phyloP scores from a whole-genome alignment of 2,329 filamentous ascomycete species.

The Colletotrichum tanaceti region DNA sequence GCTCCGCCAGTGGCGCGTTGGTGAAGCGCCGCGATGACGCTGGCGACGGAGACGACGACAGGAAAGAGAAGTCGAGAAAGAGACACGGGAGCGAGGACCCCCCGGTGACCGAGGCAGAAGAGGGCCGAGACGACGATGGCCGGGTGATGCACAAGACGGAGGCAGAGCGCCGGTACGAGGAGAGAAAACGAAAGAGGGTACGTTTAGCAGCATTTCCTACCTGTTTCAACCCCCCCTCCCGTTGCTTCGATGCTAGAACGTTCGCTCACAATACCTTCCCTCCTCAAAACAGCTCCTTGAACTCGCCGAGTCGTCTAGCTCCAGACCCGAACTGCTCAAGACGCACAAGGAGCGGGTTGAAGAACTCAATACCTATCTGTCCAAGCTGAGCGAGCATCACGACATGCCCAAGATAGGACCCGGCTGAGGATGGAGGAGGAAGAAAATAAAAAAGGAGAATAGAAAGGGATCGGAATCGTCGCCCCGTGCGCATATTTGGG shows the following conservation, averaged over 20 bases:
- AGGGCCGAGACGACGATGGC: slow-evolving; percentile 48
- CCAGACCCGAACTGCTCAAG: slow-evolving; percentile 83
- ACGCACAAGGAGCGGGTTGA: slow-evolving; percentile 97
- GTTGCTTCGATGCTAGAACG: not conserved
- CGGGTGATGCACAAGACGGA: slow-evolving; percentile 77
- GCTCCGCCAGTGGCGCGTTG: slow-evolving; percentile 48
- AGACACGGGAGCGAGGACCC: slow-evolving; percentile 46
- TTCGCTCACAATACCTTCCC: not conserved
- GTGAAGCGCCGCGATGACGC: slow-evolving; percentile 55
- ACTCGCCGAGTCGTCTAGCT: slow-evolving; percentile 70
- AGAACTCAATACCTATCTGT: slow-evolving; percentile 93
- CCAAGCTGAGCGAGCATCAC: slow-evolving; percentile 93
- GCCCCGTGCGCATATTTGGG: not conserved
- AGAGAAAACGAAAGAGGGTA: slow-evolving; percentile 83
- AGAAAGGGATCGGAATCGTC: not conserved
- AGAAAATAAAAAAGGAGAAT: no score
- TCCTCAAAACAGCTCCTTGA: slow-evolving; percentile 74
- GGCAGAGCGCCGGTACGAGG: slow-evolving; percentile 83
- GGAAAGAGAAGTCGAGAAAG: slow-evolving; percentile 43
- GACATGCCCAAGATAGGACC: slow-evolving; percentile 85
- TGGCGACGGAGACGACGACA: slow-evolving; percentile 45
- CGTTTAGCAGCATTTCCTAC: slow-evolving; percentile 47
- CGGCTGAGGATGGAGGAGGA: slow-evolving; percentile 52
- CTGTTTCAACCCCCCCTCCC: not conserved
- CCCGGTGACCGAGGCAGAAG: slow-evolving; percentile 47